Conservation (phyloP, 345 rosid species). For the Pseudoturritis turrita region DNA sequence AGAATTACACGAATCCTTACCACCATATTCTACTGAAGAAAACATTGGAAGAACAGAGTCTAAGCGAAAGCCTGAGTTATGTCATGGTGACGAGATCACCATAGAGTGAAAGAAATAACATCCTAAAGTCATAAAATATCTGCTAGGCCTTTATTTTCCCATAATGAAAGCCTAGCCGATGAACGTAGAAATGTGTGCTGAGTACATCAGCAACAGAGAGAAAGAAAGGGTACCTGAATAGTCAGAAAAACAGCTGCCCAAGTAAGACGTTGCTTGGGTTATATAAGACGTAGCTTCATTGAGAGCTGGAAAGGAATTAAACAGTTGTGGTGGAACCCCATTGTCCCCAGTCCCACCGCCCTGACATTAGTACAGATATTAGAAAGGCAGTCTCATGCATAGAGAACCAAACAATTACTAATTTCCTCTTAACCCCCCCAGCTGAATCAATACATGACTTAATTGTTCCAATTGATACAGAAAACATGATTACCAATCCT, state of each 20-base stretch:
- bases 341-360: slow-evolving; percentile 27
- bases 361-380: slow-evolving; percentile 4
- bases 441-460: neutral
- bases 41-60: neutral
- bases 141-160: neutral
- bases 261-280: slow-evolving; percentile 52
- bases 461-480: neutral
- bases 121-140: neutral
- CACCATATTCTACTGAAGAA: slow-evolving; percentile 48
- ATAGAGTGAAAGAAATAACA: neutral
- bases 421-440: neutral
- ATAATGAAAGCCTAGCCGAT: neutral
- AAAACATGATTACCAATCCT: neutral
- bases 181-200: neutral
- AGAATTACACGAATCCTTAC: slow-evolving; percentile 44
- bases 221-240: slow-evolving; percentile 42
- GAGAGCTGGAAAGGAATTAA: slow-evolving; percentile 45
- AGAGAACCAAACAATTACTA: neutral
- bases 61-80: neutral
- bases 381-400: neutral
- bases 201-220: neutral
- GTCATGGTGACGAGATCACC: neutral
- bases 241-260: slow-evolving; percentile 54
- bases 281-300: slow-evolving; percentile 54
- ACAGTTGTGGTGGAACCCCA: slow-evolving; percentile 35